Evolutionary conservation across 2,329 filamentous ascomycete species (phyloP), one percentile per base, ranked within the genome.

Genomic region (Penicillium paneum): DNA sequence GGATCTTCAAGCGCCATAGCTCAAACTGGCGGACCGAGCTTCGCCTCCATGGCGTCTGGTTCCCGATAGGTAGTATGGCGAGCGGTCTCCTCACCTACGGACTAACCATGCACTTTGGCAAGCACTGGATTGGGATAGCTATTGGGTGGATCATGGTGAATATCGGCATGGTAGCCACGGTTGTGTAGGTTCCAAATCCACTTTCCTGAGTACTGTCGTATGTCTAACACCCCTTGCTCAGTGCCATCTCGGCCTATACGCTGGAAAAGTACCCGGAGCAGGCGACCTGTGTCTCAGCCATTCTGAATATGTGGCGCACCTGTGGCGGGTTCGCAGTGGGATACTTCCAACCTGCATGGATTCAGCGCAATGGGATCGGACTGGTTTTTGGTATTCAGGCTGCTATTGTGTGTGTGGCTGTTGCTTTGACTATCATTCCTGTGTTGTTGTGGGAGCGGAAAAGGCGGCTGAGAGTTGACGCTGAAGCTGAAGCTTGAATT

Each of bases 271-370:
- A 71, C 48, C 72, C 71, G 5, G 55, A 62, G 3, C 66, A 72
- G 39, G 59, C 72, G 2, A 71, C 72, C 1, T 59, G 63, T 5
- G 71, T 73, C 32, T 67, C 66, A 1, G 69, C 70, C 2, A 73
- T 73, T 26, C 60, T 74, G 46, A 74, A 74, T 51, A 70, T 72
- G 61, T 74, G 72, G 71, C 68, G 72, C 7, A 73, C 71, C 4
- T 67, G 67, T 11, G 71, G 72, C n/a, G 72, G 72, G 1, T 74
- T 74, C 34, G 64, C 68, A 0, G 71, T 74, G 19, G 69, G 62
- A 13, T 74, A 73, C 51, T 74, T 72, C 56, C 71, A 74, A 57
- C 64, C 69, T n/a, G 52, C 64, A 1, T 74, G 71, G 71, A 71
- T 73, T 15, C 47, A 56, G 17, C 63, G 60, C 6, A 64, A 71